Conservation (phyloP, 495 filamentous ascomycete species). For the Neurospora africana region DNA sequence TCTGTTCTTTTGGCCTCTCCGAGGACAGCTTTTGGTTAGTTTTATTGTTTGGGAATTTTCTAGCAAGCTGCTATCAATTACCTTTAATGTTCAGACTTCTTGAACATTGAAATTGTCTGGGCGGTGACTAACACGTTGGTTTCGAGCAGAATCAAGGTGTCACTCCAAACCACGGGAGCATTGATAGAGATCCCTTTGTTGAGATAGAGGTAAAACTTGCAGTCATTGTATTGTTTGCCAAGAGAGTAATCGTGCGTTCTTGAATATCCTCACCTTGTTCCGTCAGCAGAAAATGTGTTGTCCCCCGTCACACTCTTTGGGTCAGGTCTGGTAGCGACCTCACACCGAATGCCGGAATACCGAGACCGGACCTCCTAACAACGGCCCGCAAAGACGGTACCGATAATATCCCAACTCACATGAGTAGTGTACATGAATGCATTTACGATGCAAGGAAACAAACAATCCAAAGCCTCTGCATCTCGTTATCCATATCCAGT, state of each 20-base stretch:
- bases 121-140: background rate
- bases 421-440: too few relatives aligned
- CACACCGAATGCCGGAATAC: background rate
- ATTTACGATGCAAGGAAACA: too few relatives aligned
- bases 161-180: background rate
- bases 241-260: background rate
- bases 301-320: background rate
- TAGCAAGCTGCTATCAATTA: background rate
- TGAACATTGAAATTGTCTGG: background rate
- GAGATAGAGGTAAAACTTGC: background rate
- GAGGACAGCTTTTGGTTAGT: background rate
- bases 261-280: background rate
- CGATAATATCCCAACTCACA: too few relatives aligned
- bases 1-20: background rate
- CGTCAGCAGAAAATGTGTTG: background rate
- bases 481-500: too few relatives aligned
- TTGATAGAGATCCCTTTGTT: background rate
- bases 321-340: background rate
- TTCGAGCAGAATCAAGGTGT: background rate
- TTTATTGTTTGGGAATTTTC: background rate
- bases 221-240: background rate
- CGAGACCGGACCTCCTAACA: background rate
- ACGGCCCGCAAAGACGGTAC: background rate
- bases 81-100: background rate
- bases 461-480: too few relatives aligned